Evolutionary conservation across 2,329 filamentous ascomycete species (phyloP), one percentile per base, ranked within the genome.

Genomic region (Rhynchosporium agropyri): DNA sequence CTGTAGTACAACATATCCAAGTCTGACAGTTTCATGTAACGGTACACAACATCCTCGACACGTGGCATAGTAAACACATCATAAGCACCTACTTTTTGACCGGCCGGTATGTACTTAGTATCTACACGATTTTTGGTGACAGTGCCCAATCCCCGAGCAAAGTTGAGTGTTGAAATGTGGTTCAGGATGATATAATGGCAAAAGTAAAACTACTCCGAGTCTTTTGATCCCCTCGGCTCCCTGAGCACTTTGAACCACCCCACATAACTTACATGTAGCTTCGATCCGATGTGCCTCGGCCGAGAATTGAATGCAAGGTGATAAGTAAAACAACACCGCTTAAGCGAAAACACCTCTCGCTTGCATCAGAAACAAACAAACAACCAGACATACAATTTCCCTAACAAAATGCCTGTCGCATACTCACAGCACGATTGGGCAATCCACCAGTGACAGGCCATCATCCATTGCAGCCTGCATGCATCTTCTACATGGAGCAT

Each of bases 221-320:
- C 20, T 20, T 20, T 20, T 20, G 20, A 20, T 20, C 20, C 20
- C 9, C 5, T 36, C 33, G 33, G 33, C 40, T 54, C 33, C 31
- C 20, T 53, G 3, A 20, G 40, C 45, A n/a, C 43, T 63, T 60
- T 36, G n/a, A 63, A 58, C 9, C 55, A 43, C 31, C 48, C 50
- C 33, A 50, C 61, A 63, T 63, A 63, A 63, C 60, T 56, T 58
- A 50, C 10, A 54, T 63, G 61, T 56, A 60, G 56, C 56, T 43
- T 26, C 29, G 45, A 53, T 31, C 31, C 26, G 9, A 36, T 6
- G 43, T 48, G 42, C 46, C 55, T 62, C 55, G 36, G 20, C n/a
- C 29, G 28, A 38, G 33, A 28, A 20, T 53, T 29, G 20, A 20
- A 28, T 20, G 51, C 51, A 36, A 54, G 28, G 33, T 38, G 38